Percentiles rank a stretch among this genome's conserved stretches.
Evolutionary conservation across 108 stramenopile species (phyloP).

Genomic region (Pseudonitzschia multiseries): DNA sequence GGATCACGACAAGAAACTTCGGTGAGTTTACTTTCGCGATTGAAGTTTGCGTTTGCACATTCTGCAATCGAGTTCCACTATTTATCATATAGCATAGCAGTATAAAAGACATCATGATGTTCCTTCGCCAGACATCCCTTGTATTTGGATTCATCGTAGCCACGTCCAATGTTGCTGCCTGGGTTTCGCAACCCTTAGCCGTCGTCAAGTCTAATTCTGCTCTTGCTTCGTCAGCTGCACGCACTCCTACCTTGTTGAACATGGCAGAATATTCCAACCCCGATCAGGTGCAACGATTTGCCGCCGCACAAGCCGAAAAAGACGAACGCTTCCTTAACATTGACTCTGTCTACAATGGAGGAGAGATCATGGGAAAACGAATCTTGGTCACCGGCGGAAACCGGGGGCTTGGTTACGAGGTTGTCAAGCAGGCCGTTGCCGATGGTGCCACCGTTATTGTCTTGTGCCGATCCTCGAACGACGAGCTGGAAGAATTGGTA

Average conservation of each 20-base stretch:
- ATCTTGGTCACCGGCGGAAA: slow-evolving; percentile 89
- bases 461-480: slow-evolving; percentile 53
- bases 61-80: background rate
- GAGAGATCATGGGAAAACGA: slow-evolving; percentile 66
- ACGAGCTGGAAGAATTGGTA: slow-evolving; percentile 60
- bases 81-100: no score
- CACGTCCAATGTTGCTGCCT: slow-evolving; percentile 1
- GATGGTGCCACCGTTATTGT: slow-evolving; percentile 81
- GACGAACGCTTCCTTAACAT: slow-evolving; percentile 77
- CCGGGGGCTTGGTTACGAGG: slow-evolving; percentile 81
- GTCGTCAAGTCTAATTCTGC: background rate
- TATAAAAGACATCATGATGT: slow-evolving; percentile 13
- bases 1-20: slow-evolving; percentile 1
- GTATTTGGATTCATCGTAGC: slow-evolving; percentile 1
- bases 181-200: background rate
- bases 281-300: slow-evolving; percentile 75
- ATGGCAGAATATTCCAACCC: slow-evolving; percentile 56
- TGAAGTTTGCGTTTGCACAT: background rate
- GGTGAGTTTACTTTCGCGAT: background rate
- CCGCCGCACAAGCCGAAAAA: slow-evolving; percentile 61
- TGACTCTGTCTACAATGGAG: slow-evolving; percentile 58
- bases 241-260: slow-evolving; percentile 10
- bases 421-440: slow-evolving; percentile 71
- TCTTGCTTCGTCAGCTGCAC: slow-evolving; percentile 9
- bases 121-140: slow-evolving; percentile 9